phyloP scores from a whole-genome alignment of 768 basidiomycete species.

The Termitomyces sp. region DNA sequence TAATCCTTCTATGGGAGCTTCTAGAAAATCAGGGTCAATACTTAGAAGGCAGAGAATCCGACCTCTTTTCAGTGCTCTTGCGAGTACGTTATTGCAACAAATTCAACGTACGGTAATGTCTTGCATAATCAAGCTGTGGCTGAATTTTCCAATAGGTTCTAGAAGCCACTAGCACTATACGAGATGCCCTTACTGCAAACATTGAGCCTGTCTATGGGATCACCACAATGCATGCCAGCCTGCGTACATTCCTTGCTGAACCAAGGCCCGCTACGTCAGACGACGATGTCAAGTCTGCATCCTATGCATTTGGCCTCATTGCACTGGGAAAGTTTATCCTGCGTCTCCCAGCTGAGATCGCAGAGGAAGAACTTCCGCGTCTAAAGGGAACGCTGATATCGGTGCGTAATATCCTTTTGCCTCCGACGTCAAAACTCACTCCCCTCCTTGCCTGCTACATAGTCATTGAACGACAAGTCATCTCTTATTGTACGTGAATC shows the following conservation, averaged over 20 bases:
- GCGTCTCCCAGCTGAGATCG: slow-evolving; percentile 76
- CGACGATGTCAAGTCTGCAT: slow-evolving; percentile 56
- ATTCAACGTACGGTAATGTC: slow-evolving; percentile 51
- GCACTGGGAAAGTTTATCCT: slow-evolving; percentile 82
- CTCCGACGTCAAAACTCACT: neutral
- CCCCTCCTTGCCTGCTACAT: neutral
- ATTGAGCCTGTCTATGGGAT: slow-evolving; percentile 85
- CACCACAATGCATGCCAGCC: slow-evolving; percentile 75
- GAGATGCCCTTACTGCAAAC: slow-evolving; percentile 67
- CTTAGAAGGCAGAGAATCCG: slow-evolving; percentile 78
- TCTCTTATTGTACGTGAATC: slow-evolving; percentile 83
- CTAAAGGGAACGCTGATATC: slow-evolving; percentile 67
- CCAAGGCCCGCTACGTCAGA: slow-evolving; percentile 42
- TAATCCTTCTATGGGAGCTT: slow-evolving; percentile 84
- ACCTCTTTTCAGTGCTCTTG: slow-evolving; percentile 71
- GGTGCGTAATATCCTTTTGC: slow-evolving; percentile 39
- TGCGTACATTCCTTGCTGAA: slow-evolving; percentile 63
- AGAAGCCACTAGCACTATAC: slow-evolving; percentile 80
- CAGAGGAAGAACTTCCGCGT: slow-evolving; percentile 85
- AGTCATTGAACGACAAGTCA: slow-evolving; percentile 71
- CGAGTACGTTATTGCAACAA: slow-evolving; percentile 72
- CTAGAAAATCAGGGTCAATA: slow-evolving; percentile 70
- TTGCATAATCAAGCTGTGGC: neutral
- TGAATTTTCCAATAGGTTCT: slow-evolving; percentile 51
- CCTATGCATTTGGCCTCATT: slow-evolving; percentile 81